These are phyloP conservation scores for Pelargonium exstipulatum DNA, from an alignment of 441 rosid genomes.

Conservation along the genomic window DNA sequence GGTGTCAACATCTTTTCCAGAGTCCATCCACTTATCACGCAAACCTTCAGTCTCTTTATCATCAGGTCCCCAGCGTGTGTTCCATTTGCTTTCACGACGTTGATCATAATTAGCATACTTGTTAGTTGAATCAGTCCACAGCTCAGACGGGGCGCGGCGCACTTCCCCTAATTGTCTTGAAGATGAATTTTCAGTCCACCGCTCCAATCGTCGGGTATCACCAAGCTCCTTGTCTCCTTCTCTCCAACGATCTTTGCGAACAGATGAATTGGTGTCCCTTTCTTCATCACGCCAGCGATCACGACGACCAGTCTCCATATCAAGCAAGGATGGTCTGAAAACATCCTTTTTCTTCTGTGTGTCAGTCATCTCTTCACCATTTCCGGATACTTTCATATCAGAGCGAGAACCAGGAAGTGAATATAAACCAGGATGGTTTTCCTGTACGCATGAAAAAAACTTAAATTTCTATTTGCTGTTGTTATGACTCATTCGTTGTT, in stretches of 20 bases:
- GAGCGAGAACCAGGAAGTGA: constrained; percentile 36
- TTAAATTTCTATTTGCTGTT: neutral
- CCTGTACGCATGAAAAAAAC: constrained; percentile 39
- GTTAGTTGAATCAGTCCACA: constrained; percentile 72
- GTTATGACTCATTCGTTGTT: neutral
- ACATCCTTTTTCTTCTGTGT: constrained; percentile 75
- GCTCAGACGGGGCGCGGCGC: constrained; percentile 71
- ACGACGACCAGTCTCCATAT: constrained; percentile 67
- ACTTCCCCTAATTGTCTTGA: constrained; percentile 55
- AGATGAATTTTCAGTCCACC: constrained; percentile 68
- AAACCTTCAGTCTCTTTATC: constrained; percentile 53
- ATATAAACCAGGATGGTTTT: constrained; percentile 37
- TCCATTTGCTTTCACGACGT: constrained; percentile 97
- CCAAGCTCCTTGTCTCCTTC: constrained; percentile 73
- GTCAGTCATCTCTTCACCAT: constrained; percentile 56
- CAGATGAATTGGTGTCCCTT: constrained; percentile 66
- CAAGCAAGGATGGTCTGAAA: constrained; percentile 79
- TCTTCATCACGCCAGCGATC: constrained; percentile 99
- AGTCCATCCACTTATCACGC: constrained; percentile 56
- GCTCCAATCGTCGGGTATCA: constrained; percentile 57
- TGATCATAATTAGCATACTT: constrained; percentile 69
- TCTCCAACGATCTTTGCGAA: constrained; percentile 79
- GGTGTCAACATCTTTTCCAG: constrained; percentile 65
- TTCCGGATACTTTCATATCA: constrained; percentile 47
- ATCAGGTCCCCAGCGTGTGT: constrained; percentile 96